Evolutionary conservation across 2,329 filamentous ascomycete species (phyloP).

Genomic region (Sclerotiophoma versabilis): DNA sequence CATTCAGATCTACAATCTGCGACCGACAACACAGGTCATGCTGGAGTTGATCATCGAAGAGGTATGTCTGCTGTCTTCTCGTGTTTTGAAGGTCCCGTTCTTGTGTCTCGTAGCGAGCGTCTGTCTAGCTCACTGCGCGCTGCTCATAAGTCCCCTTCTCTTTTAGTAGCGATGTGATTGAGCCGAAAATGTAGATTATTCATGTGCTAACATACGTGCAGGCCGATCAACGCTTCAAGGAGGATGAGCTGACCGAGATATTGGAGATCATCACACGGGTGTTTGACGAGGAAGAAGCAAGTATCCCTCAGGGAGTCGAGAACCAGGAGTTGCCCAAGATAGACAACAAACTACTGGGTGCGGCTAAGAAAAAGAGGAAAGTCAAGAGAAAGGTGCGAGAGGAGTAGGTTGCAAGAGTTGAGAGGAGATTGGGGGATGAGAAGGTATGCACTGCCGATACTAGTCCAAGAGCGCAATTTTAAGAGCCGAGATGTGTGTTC

Average conservation of each 20-base stretch:
- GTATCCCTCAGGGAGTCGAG: slow-evolving; percentile 39
- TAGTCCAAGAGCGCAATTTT: too few relatives aligned
- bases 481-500: too few relatives aligned
- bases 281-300: slow-evolving; percentile 42
- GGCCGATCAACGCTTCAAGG: slow-evolving; percentile 40
- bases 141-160: too few relatives aligned
- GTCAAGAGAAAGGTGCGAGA: slow-evolving; percentile 15
- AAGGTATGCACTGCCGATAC: too few relatives aligned
- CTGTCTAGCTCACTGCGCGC: too few relatives aligned
- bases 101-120: too few relatives aligned
- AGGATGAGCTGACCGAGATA: slow-evolving; percentile 37
- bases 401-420: neutral
- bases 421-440: too few relatives aligned
- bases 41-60: slow-evolving; percentile 48
- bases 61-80: slow-evolving; percentile 22
- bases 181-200: too few relatives aligned
- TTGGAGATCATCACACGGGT: slow-evolving; percentile 37
- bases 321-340: slow-evolving; percentile 37
- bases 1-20: slow-evolving; percentile 48
- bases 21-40: slow-evolving; percentile 40
- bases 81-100: neutral
- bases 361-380: slow-evolving; percentile 34
- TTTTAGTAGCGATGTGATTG: too few relatives aligned
- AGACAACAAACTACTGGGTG: slow-evolving; percentile 38
- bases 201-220: neutral